Evolutionary conservation across 352 stramenopile genomes (phyloP).

Genomic region (Globisporangium heterothallicum): DNA sequence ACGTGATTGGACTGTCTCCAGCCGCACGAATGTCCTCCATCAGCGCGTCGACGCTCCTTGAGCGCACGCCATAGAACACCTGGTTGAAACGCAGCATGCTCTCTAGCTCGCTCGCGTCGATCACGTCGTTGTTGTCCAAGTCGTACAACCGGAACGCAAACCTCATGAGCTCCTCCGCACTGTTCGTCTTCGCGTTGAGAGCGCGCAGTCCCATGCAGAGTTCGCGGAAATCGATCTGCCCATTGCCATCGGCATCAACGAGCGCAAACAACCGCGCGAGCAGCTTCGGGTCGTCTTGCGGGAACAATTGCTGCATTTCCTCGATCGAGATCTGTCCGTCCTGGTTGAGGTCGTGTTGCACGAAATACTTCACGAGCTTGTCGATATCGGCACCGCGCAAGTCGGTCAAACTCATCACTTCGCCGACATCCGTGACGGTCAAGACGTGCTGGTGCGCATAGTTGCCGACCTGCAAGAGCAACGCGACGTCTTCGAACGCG

Average conservation of each 20-base stretch:
- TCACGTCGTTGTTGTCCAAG: constrained; percentile 45
- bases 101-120: constrained; percentile 44
- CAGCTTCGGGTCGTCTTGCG: constrained; percentile 35
- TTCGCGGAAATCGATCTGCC: constrained; percentile 69
- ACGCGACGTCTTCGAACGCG: constrained; percentile 63
- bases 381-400: constrained; percentile 39
- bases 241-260: constrained; percentile 52
- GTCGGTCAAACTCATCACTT: constrained; percentile 45
- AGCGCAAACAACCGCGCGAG: constrained; percentile 55
- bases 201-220: constrained; percentile 54
- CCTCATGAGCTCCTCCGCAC: constrained; percentile 32
- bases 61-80: constrained; percentile 37
- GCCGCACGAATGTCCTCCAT: constrained; percentile 20
- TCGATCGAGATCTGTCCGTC: constrained; percentile 63
- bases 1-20: constrained; percentile 23
- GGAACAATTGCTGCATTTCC: constrained; percentile 51
- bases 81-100: constrained; percentile 43
- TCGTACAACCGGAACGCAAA: constrained; percentile 71
- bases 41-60: constrained; percentile 19
- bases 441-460: constrained; percentile 58
- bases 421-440: constrained; percentile 45
- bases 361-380: constrained; percentile 54
- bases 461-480: constrained; percentile 47
- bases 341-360: constrained; percentile 42
- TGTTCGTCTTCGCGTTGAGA: constrained; percentile 35